Evolutionary conservation across 805 yeast genomes (phyloP).

Genomic region (Dipodascopsis uninucleata): DNA sequence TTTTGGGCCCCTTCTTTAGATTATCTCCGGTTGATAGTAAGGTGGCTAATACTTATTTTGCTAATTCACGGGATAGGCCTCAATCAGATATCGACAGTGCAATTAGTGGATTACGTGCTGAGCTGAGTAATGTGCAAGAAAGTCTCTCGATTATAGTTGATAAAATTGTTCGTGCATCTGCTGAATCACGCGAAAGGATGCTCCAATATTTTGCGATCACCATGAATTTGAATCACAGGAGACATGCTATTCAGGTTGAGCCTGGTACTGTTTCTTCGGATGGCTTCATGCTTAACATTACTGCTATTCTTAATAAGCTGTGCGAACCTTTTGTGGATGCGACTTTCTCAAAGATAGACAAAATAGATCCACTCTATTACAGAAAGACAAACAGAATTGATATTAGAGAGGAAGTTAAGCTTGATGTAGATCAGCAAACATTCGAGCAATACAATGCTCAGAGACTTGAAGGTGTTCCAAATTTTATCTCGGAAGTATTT

Average conservation of each 20-base stretch:
- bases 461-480: slow-evolving; percentile 41
- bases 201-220: slow-evolving; percentile 67
- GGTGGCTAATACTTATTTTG: slow-evolving; percentile 26
- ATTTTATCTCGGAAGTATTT: slow-evolving; percentile 90
- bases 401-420: slow-evolving; percentile 74
- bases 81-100: slow-evolving; percentile 47
- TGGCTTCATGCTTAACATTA: slow-evolving; percentile 75
- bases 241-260: slow-evolving; percentile 82
- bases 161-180: slow-evolving; percentile 69
- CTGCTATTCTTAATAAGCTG: slow-evolving; percentile 62
- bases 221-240: slow-evolving; percentile 77
- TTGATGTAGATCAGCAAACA: slow-evolving; percentile 70
- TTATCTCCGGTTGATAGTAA: slow-evolving; percentile 65
- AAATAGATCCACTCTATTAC: slow-evolving; percentile 71
- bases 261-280: slow-evolving; percentile 64
- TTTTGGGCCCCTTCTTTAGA: slow-evolving; percentile 73
- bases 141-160: slow-evolving; percentile 68
- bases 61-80: slow-evolving; percentile 34
- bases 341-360: slow-evolving; percentile 54
- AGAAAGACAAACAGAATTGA: slow-evolving; percentile 54
- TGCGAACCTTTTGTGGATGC: slow-evolving; percentile 81
- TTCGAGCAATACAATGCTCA: slow-evolving; percentile 55
- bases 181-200: slow-evolving; percentile 57
- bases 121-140: slow-evolving; percentile 48
- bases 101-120: slow-evolving; percentile 60